A percentile compares a stretch with the other conserved stretches of the same genome.
These are phyloP conservation scores for Larix sibirica DNA, from an alignment of 83 land plant species.

Conservation along the genomic window DNA sequence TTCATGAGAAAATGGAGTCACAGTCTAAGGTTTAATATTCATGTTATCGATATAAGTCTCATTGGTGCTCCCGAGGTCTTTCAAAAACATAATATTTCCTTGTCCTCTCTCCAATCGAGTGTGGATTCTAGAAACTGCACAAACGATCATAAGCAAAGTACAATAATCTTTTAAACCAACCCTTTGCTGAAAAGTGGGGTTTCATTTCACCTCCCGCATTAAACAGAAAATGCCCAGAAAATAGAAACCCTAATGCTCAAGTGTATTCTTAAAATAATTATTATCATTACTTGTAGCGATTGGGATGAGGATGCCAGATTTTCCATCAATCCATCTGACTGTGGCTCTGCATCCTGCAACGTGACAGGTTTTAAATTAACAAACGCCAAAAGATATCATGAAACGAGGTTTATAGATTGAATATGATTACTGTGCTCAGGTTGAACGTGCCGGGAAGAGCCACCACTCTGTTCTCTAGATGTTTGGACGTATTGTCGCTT, in stretches of 20 bases:
- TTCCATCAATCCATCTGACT: constrained; percentile 74
- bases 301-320: constrained; percentile 79
- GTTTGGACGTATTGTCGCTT: not conserved
- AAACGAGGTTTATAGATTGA: not conserved
- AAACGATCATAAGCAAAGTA: not conserved
- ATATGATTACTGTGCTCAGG: not conserved
- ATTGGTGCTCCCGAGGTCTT: constrained; percentile 91
- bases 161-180: too few relatives aligned
- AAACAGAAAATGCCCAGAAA: not conserved
- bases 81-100: constrained; percentile 54
- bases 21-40: constrained; percentile 63
- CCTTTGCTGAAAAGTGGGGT: too few relatives aligned
- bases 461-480: not conserved
- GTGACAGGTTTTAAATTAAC: too few relatives aligned
- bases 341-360: constrained; percentile 60
- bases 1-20: constrained; percentile 51
- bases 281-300: constrained; percentile 77
- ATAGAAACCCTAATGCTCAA: not conserved
- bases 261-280: not conserved
- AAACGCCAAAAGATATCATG: too few relatives aligned
- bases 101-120: constrained; percentile 79
- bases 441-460: not conserved
- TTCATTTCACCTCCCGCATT: too few relatives aligned
- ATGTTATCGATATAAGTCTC: constrained; percentile 76
- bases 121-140: constrained; percentile 81